Evolutionary conservation across 495 filamentous ascomycete genomes (phyloP).

Genomic region (Gamarada debralockiae): DNA sequence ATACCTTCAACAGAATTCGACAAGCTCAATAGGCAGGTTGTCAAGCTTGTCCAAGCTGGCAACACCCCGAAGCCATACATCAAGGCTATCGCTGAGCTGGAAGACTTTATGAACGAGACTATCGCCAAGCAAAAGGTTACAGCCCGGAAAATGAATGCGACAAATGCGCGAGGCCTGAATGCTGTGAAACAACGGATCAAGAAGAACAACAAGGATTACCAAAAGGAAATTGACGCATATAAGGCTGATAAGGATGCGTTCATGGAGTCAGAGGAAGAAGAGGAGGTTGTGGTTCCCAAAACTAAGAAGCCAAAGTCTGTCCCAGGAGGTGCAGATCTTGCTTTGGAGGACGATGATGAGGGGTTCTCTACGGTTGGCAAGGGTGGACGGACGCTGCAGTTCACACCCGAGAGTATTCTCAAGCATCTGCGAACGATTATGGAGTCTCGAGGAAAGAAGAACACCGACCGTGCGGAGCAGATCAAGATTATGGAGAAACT

Average conservation of each 20-base stretch:
- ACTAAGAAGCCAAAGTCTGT: slow-evolving; percentile 43
- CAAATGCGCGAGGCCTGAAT: slow-evolving; percentile 89
- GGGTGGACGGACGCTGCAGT: slow-evolving; percentile 80
- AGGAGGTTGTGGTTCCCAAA: slow-evolving; percentile 45
- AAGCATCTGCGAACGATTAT: slow-evolving; percentile 92
- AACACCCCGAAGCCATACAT: slow-evolving; percentile 86
- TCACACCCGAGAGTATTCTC: slow-evolving; percentile 95
- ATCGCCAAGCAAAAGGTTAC: slow-evolving; percentile 92
- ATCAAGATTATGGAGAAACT: slow-evolving; percentile 97
- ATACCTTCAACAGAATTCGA: slow-evolving; percentile 71
- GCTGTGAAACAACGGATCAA: slow-evolving; percentile 95
- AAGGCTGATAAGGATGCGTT: slow-evolving; percentile 77
- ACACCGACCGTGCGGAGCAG: slow-evolving; percentile 91
- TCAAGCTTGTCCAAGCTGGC: slow-evolving; percentile 70
- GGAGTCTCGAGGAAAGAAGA: slow-evolving; percentile 96
- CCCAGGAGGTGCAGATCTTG: slow-evolving; percentile 32
- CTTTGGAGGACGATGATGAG: slow-evolving; percentile 67
- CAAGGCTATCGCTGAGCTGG: slow-evolving; percentile 87
- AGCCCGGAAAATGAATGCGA: slow-evolving; percentile 98
- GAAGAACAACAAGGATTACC: slow-evolving; percentile 97
- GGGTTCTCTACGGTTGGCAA: slow-evolving; percentile 84
- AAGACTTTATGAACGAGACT: slow-evolving; percentile 93
- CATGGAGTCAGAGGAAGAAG: slow-evolving; percentile 82
- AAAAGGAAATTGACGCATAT: slow-evolving; percentile 82
- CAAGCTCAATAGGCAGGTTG: slow-evolving; percentile 88